Evolutionary conservation across 345 rosid genomes (phyloP).

Genomic region (Aquilaria sinensis): DNA sequence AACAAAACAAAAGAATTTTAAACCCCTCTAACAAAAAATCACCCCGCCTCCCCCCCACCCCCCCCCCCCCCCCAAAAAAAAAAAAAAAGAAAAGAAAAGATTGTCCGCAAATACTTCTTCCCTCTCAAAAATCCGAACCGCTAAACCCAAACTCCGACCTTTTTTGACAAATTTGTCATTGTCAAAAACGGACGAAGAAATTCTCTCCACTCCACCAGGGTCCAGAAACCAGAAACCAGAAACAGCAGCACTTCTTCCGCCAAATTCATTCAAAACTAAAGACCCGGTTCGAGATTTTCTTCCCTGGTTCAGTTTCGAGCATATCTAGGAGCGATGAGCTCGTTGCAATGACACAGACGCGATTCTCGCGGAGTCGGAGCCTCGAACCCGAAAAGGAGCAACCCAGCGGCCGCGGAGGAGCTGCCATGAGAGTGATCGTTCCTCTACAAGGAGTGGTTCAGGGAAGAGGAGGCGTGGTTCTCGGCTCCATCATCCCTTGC

Average conservation of each 20-base stretch:
- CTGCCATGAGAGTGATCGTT: conserved; percentile 91
- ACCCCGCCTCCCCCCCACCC: too few species aligned
- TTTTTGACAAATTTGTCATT: conserved; percentile 11
- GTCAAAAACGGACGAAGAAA: conserved; percentile 21
- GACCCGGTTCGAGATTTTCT: background rate
- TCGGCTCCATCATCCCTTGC: conserved; percentile 94
- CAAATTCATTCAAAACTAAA: conserved; percentile 12
- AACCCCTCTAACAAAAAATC: background rate
- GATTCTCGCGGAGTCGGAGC: conserved; percentile 25
- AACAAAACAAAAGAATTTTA: background rate
- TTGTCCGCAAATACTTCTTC: conserved; percentile 8
- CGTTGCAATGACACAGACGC: conserved; percentile 58
- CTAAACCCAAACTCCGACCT: conserved; percentile 11
- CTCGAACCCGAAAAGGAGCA: conserved; percentile 34
- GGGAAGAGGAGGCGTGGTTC: conserved; percentile 82
- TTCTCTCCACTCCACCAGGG: background rate
- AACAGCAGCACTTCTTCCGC: background rate
- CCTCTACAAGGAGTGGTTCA: conserved; percentile 94
- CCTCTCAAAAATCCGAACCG: conserved; percentile 37
- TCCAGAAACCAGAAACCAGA: conserved; percentile 6
- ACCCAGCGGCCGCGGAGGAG: conserved; percentile 31
- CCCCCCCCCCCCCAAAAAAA: background rate
- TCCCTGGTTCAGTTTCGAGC: background rate
- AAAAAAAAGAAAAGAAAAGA: background rate
- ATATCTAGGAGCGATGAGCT: conserved; percentile 16